phyloP scores from a whole-genome alignment of 306 rosid genomes.

The Delonix regia region DNA sequence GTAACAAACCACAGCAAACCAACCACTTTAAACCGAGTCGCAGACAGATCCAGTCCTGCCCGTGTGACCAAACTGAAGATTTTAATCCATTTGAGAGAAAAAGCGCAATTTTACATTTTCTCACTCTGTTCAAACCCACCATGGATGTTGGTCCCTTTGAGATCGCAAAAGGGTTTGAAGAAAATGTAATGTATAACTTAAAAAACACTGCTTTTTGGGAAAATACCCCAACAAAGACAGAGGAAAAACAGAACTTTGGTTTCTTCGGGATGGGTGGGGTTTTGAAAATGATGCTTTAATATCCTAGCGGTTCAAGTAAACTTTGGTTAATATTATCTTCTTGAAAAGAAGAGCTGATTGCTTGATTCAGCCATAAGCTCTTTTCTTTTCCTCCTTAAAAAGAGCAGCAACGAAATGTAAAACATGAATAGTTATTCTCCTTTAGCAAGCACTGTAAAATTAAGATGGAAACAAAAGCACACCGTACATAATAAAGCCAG shows the following conservation, averaged over 20 bases:
- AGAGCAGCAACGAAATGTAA: slow-evolving; percentile 34
- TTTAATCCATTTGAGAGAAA: slow-evolving; percentile 36
- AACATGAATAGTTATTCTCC: slow-evolving; percentile 42
- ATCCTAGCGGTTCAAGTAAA: slow-evolving; percentile 13
- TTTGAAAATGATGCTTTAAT: slow-evolving; percentile 41
- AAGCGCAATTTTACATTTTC: slow-evolving; percentile 30
- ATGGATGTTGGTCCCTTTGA: slow-evolving; percentile 37
- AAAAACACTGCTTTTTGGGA: slow-evolving; percentile 31
- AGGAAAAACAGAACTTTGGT: slow-evolving; percentile 39
- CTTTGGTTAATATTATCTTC: slow-evolving; percentile 34
- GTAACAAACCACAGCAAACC: slow-evolving; percentile 30
- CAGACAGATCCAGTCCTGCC: slow-evolving; percentile 14
- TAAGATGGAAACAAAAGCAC: slow-evolving; percentile 46
- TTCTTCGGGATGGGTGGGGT: slow-evolving; percentile 45
- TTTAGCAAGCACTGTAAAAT: slow-evolving; percentile 44
- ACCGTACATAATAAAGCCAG: slow-evolving; percentile 68
- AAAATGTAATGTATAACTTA: too few species aligned
- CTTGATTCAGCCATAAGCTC: slow-evolving; percentile 35
- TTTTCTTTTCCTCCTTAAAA: slow-evolving; percentile 43
- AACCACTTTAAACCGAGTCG: slow-evolving; percentile 14
- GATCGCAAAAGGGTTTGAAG: slow-evolving; percentile 28
- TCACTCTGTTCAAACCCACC: slow-evolving; percentile 31
- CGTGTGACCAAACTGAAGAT: slow-evolving; percentile 30
- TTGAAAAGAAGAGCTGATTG: slow-evolving; percentile 69
- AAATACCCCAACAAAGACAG: slow-evolving; percentile 27